phyloP scores from a whole-genome alignment of 2,329 filamentous ascomycete genomes.

The Alternaria rosae region DNA sequence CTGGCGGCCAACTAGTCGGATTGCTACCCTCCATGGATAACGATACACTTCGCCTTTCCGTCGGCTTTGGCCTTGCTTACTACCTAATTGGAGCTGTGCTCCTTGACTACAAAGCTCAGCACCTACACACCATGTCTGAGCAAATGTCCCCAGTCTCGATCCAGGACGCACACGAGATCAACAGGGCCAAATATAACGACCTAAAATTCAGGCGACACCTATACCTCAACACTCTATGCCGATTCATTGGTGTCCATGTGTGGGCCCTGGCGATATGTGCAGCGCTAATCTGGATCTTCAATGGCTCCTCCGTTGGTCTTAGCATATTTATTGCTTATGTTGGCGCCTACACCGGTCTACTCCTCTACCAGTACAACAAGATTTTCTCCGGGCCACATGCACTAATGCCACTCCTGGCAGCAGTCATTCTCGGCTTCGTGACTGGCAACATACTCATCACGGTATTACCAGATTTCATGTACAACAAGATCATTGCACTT shows the following conservation, averaged over 20 bases:
- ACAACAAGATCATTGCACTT: conserved; percentile 58
- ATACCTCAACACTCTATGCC: conserved; percentile 60
- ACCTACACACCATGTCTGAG: conserved; percentile 57
- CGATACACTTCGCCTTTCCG: conserved; percentile 54
- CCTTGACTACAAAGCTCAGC: conserved; percentile 63
- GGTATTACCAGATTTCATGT: conserved; percentile 52
- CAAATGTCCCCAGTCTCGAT: conserved; percentile 53
- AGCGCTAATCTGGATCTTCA: conserved; percentile 62
- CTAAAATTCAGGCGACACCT: conserved; percentile 56
- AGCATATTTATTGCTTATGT: conserved; percentile 61
- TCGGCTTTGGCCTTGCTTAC: conserved; percentile 65
- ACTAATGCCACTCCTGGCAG: conserved; percentile 57
- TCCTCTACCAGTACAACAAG: conserved; percentile 60
- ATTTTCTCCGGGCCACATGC: conserved; percentile 61
- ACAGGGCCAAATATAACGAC: conserved; percentile 55
- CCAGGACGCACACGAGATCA: conserved; percentile 53
- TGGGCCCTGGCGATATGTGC: conserved; percentile 62
- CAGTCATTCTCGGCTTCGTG: conserved; percentile 56
- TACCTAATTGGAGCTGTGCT: conserved; percentile 65
- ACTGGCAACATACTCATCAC: conserved; percentile 56
- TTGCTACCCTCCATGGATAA: conserved; percentile 29
- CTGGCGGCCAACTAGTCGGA: conserved; percentile 51
- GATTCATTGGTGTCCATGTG: conserved; percentile 60
- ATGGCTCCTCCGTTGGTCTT: conserved; percentile 51
- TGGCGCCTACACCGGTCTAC: conserved; percentile 59